phyloP scores from a whole-genome alignment of 306 rosid genomes.

The Castanea mollissima region DNA sequence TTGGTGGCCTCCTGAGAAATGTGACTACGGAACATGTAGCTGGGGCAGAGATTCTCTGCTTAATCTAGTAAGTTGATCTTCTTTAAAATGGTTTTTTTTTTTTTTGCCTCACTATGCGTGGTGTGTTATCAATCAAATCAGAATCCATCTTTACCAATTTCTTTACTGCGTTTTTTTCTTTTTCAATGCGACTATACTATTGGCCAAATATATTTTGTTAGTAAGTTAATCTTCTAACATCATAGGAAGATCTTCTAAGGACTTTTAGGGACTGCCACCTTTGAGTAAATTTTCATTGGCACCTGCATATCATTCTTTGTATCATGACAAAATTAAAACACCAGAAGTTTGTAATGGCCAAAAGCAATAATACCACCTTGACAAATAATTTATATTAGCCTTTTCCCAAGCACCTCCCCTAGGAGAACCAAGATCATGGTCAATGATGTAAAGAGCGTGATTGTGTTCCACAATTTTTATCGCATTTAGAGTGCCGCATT shows the following conservation, averaged over 20 bases:
- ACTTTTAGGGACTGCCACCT: too few species aligned
- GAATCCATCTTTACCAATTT: neutral
- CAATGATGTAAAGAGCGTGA: neutral
- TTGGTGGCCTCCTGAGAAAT: slow-evolving; percentile 99
- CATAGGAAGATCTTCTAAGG: neutral
- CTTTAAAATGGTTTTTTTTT: neutral
- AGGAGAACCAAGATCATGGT: neutral
- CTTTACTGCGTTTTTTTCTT: too few species aligned
- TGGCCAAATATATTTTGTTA: neutral
- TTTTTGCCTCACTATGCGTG: neutral
- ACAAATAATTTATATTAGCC: too few species aligned
- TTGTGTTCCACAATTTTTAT: neutral
- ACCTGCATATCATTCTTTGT: too few species aligned
- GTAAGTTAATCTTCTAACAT: neutral
- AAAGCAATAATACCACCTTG: too few species aligned
- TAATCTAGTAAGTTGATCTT: slow-evolving; percentile 56
- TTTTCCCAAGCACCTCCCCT: too few species aligned
- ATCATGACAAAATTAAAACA: too few species aligned
- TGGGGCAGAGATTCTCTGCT: slow-evolving; percentile 91
- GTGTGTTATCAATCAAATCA: neutral
- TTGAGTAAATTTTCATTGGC: too few species aligned
- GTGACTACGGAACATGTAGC: slow-evolving; percentile 84
- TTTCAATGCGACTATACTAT: neutral
- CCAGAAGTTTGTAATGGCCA: too few species aligned
- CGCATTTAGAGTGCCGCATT: too few species aligned